Evolutionary conservation across 768 basidiomycete genomes (phyloP), one percentile per base, ranked within the genome.

Genomic region (Kwoniella dejecticola): DNA sequence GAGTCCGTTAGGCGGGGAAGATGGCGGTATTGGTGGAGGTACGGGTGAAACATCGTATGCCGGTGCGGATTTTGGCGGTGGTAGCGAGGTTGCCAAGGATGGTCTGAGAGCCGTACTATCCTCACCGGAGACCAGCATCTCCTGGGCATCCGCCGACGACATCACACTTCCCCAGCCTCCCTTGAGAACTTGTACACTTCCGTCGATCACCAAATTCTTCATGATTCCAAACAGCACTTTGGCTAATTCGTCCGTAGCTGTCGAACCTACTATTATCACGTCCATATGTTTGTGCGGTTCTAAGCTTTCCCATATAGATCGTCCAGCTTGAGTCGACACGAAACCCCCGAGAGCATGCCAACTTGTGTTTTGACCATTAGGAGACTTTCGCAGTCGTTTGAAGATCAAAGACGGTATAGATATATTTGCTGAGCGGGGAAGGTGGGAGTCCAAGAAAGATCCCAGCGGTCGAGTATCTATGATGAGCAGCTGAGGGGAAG

Each of bases 381-480:
- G 31, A 1, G 87, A 85, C 74, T 89, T 89, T 63, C 86, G 83
- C 65, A 84, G 88, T 19, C 92, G 87, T 77, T 91, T 92, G 68
- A 93, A 85, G 71, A 96, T 91, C 71, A 96, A 85, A 24, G 90
- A 89, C 0, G 93, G 92, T 42, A 96, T 89, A 30, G 88, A 88
- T 48, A 96, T 83, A 79, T 93, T 93, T 62, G 91, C 84, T 76
- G 87, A 89, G 66, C 86, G 81, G 38, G 81, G 75, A 52, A 96
- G 78, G 76, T 87, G 89, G 57, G 82, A 83, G 2, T 85, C 80
- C 33, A 87, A 81, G 80, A 86, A 90, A 10, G 85, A 81, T 0
- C 84, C 82, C 19, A 86, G 82, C 3, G 89, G 86, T 3, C 92
- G 86, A 38, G 89, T 90, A 78, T 96, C 92, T 74, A 95, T 84